These are phyloP conservation scores for Wickerhamomyces silvicola DNA, from an alignment of 805 yeast species.

Conservation along the genomic window DNA sequence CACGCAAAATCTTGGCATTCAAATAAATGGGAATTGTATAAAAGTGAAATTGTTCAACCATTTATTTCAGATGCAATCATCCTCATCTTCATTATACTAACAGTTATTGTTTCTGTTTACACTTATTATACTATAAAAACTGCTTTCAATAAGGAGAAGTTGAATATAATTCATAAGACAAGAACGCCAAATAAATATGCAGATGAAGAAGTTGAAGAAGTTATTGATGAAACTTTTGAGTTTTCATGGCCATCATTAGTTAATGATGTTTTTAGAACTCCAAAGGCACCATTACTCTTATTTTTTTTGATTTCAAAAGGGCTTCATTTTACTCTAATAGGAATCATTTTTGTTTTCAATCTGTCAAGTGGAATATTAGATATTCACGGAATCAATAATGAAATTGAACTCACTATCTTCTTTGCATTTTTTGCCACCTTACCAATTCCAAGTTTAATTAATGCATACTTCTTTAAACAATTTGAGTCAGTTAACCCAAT, in stretches of 20 bases:
- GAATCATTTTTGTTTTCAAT: conserved; percentile 3
- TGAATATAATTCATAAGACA: conserved; percentile 7
- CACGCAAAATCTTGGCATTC: too few species aligned
- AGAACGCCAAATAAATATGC: conserved; percentile 2
- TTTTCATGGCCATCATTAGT: conserved; percentile 22
- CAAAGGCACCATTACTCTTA: conserved; percentile 5
- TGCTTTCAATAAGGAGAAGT: conserved; percentile 15
- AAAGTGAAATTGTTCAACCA: conserved; percentile 22
- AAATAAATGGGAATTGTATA: conserved; percentile 19
- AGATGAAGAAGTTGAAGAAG: not conserved
- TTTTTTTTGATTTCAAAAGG: conserved; percentile 17
- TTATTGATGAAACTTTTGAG: conserved; percentile 14
- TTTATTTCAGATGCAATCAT: conserved; percentile 14
- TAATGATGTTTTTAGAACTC: conserved; percentile 21
- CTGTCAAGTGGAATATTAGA: conserved; percentile 8
- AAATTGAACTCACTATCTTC: conserved; percentile 5
- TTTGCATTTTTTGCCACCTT: conserved; percentile 10
- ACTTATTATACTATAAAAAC: conserved; percentile 9
- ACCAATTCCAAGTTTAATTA: conserved; percentile 11
- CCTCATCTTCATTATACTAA: conserved; percentile 12
- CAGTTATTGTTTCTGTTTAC: conserved; percentile 12
- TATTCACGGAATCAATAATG: conserved; percentile 9
- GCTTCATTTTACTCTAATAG: conserved; percentile 11
- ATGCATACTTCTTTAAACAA: conserved; percentile 14
- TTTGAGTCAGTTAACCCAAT: conserved; percentile 9